Conservation (phyloP, 768 basidiomycete genomes). For the Kwoniella dendrophila region DNA sequence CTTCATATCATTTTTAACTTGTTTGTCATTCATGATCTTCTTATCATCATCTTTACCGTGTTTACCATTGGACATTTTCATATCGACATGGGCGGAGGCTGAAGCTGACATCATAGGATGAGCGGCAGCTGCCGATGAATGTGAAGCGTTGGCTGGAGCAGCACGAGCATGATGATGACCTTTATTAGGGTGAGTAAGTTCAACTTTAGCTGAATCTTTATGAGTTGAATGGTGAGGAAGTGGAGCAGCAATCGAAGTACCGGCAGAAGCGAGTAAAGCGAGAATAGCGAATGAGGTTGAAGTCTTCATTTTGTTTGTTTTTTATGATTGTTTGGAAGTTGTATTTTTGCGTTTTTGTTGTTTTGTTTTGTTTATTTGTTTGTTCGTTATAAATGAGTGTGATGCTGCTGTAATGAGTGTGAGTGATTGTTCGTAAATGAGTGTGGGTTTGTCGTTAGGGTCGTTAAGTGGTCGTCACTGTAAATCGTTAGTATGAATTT, state of each 20-base stretch:
- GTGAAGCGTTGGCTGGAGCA: background rate
- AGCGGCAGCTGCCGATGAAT: no score
- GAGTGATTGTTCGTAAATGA: constrained; percentile 18
- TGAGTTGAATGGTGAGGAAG: constrained; percentile 10
- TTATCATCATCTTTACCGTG: no score
- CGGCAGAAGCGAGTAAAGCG: constrained; percentile 25
- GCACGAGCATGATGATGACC: background rate
- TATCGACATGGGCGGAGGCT: no score
- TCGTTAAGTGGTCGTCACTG: constrained; percentile 15
- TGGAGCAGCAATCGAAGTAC: constrained; percentile 23
- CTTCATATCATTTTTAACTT: no score
- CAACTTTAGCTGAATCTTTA: background rate
- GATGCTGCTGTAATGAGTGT: constrained; percentile 11
- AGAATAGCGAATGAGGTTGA: constrained; percentile 31
- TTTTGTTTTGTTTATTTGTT: background rate
- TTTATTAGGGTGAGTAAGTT: background rate
- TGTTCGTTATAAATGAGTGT: background rate
- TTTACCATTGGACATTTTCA: constrained; percentile 4
- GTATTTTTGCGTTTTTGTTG: background rate
- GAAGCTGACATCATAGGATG: no score
- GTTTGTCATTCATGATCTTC: no score
- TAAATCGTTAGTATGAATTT: constrained; percentile 5
- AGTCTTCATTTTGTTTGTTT: constrained; percentile 25
- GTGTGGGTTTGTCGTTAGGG: constrained; percentile 11
- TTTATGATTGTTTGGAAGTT: background rate